These are phyloP conservation scores for Neopestalotiopsis clavispora DNA, from an alignment of 2,329 filamentous ascomycete species.

Conservation along the genomic window DNA sequence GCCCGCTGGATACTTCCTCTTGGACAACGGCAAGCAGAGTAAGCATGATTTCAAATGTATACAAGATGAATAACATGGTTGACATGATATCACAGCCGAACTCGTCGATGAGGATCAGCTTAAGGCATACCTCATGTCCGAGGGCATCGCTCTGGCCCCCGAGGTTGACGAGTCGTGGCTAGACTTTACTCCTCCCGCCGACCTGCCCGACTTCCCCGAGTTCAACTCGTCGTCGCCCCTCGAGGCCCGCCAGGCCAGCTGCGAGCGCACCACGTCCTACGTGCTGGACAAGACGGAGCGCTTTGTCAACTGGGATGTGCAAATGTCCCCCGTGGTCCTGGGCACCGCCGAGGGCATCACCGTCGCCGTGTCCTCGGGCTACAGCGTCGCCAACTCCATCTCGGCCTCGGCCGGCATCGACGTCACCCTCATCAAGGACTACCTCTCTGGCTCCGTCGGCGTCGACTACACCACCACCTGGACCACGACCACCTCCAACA, in stretches of 20 bases:
- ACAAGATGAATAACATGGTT: background rate
- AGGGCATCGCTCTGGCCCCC: constrained; percentile 4
- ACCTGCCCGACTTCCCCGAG: background rate
- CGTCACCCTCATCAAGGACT: constrained; percentile 10
- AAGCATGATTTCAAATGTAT: background rate
- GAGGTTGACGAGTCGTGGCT: background rate
- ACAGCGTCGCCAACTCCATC: constrained; percentile 1
- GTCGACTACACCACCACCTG: constrained; percentile 9
- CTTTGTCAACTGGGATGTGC: constrained; percentile 16
- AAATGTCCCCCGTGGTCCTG: constrained; percentile 11
- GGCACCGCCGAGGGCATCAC: background rate
- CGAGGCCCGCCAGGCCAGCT: constrained; percentile 1
- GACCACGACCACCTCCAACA: constrained; percentile 5
- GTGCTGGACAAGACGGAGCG: constrained; percentile 10
- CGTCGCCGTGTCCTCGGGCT: constrained; percentile 9
- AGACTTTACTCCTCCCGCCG: background rate
- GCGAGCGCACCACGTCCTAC: background rate
- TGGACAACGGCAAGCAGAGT: background rate
- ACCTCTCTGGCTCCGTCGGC: background rate
- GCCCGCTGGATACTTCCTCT: background rate
- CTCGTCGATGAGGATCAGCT: constrained; percentile 2
- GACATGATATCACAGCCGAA: background rate
- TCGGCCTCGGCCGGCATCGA: constrained; percentile 1
- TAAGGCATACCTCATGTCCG: background rate
- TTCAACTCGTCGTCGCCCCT: background rate